Conservation (phyloP, 2,329 filamentous ascomycete species). For the Catunica adiposa region DNA sequence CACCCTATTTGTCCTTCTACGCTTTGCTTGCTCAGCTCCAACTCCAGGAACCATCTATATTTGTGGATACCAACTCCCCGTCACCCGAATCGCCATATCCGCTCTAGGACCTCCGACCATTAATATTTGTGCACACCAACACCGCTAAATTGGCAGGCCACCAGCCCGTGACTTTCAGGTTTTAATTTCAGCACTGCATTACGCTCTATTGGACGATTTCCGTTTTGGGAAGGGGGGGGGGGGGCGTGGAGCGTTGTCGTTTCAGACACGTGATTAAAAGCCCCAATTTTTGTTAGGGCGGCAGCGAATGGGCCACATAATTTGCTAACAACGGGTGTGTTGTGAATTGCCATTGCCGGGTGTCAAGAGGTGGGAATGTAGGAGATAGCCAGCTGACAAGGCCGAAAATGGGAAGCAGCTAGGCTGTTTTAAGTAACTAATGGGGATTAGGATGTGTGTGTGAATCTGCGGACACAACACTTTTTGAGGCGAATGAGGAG, state of each 20-base stretch:
- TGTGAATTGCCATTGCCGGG: not conserved
- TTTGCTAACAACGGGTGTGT: not conserved
- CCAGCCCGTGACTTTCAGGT: too few species aligned
- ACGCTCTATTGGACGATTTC: not conserved
- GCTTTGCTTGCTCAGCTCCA: too few species aligned
- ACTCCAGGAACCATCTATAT: too few species aligned
- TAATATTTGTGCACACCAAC: not conserved
- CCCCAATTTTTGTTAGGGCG: not conserved
- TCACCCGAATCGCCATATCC: not conserved
- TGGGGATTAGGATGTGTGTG: not conserved
- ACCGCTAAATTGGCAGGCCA: not conserved
- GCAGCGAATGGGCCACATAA: not conserved
- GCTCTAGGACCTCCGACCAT: not conserved
- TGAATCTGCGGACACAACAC: not conserved
- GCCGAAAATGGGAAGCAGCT: not conserved
- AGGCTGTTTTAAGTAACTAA: not conserved
- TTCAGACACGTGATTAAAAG: not conserved
- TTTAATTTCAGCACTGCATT: constrained; percentile 2
- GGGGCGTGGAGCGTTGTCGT: not conserved
- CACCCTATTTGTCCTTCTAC: too few species aligned
- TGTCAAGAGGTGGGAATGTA: not conserved
- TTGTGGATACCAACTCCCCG: too few species aligned
- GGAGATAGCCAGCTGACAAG: not conserved
- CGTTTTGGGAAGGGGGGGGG: not conserved
- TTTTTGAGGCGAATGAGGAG: not conserved